Evolutionary conservation across 768 basidiomycete species (phyloP).

Genomic region (Brasilioporus rufonigricans): DNA sequence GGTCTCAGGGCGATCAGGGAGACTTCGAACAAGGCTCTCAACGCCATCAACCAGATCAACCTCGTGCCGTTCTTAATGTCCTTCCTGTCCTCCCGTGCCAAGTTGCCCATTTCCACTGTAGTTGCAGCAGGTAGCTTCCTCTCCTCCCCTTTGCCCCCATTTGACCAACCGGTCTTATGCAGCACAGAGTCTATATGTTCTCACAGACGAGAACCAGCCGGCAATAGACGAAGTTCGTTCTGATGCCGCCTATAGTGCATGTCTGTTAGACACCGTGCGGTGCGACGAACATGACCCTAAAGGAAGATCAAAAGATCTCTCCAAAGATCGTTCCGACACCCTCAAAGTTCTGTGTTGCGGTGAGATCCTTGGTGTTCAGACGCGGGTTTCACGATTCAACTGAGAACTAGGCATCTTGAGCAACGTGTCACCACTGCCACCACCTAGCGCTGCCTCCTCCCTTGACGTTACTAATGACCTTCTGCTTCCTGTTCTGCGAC

Average conservation of each 20-base stretch:
- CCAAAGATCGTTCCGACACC: conserved; percentile 48
- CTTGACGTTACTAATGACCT: conserved; percentile 72
- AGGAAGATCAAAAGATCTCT: conserved; percentile 40
- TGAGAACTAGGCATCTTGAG: conserved; percentile 59
- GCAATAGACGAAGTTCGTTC: conserved; percentile 63
- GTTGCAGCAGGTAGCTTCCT: conserved; percentile 68
- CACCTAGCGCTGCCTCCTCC: conserved; percentile 57
- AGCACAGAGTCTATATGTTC: conserved; percentile 92
- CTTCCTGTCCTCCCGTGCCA: conserved; percentile 73
- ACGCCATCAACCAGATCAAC: conserved; percentile 75
- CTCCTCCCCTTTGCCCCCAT: neutral
- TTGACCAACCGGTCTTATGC: conserved; percentile 1
- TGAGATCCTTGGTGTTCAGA: conserved; percentile 29
- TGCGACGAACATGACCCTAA: conserved; percentile 29
- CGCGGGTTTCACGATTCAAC: neutral
- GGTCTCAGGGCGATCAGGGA: conserved; percentile 51
- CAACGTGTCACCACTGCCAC: conserved; percentile 74
- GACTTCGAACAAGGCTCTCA: conserved; percentile 84
- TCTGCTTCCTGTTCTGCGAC: conserved; percentile 66
- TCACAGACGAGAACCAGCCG: conserved; percentile 88
- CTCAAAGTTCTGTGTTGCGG: conserved; percentile 73
- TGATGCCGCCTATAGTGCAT: conserved; percentile 59
- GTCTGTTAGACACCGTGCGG: conserved; percentile 62
- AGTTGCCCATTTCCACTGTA: conserved; percentile 68
- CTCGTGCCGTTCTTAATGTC: conserved; percentile 86